Conservation (phyloP, 176 grass and related monocot genomes). For the Phragmites australis region DNA sequence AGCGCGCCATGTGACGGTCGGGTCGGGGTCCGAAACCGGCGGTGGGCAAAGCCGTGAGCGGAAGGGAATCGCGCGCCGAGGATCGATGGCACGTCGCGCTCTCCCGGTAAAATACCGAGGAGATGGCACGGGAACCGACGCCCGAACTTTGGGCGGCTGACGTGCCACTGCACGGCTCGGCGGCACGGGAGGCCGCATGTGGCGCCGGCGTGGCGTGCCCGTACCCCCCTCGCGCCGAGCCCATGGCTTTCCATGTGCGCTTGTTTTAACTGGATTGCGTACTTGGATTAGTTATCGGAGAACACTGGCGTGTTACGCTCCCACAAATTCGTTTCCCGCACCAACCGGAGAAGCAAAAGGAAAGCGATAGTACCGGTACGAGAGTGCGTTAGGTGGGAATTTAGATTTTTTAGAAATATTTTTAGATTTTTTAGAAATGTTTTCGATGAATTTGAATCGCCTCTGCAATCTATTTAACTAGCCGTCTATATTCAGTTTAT, state of each 20-base stretch:
- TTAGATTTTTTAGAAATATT: too few relatives aligned
- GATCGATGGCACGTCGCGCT: too few relatives aligned
- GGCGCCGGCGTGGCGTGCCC: not conserved
- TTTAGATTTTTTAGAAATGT: too few relatives aligned
- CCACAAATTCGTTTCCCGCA: not conserved
- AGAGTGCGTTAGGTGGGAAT: too few relatives aligned
- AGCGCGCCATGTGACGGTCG: conserved; percentile 24
- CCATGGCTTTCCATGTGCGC: not conserved
- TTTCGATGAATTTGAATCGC: too few relatives aligned
- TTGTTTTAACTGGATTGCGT: not conserved
- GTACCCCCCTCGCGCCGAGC: too few relatives aligned
- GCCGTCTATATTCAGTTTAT: too few relatives aligned
- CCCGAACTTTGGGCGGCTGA: not conserved
- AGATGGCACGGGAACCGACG: not conserved
- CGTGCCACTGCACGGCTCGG: not conserved
- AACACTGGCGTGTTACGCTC: too few relatives aligned
- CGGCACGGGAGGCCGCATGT: not conserved
- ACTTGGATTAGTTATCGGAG: not conserved
- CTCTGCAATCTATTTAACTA: too few relatives aligned
- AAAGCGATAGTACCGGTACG: not conserved
- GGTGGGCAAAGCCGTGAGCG: not conserved
- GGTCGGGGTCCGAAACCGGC: not conserved
- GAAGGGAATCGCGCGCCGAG: too few relatives aligned
- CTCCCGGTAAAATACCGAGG: not conserved
- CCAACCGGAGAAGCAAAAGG: not conserved